Conservation (phyloP, 371 early-diverging fungal genomes). For the Mucor sp. region DNA sequence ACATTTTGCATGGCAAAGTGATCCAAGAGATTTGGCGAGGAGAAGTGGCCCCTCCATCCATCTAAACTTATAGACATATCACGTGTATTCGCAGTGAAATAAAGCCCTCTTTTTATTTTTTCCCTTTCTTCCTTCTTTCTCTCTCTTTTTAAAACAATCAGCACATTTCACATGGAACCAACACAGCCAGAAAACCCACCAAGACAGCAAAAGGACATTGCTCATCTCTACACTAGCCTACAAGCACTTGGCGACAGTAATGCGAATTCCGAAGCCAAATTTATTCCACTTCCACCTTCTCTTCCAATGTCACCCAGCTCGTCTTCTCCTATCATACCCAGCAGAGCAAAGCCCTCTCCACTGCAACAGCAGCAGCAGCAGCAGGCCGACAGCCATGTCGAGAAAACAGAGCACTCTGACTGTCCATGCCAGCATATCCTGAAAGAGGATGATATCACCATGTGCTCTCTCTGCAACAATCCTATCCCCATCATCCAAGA, state of each 20-base stretch:
- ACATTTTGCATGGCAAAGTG: slow-evolving; percentile 43
- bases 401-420: slow-evolving; percentile 7
- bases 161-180: neutral
- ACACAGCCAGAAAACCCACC: neutral
- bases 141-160: neutral
- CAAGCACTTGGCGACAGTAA: slow-evolving; percentile 44
- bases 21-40: slow-evolving; percentile 52
- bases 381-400: neutral
- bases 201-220: slow-evolving; percentile 52
- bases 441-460: slow-evolving; percentile 23
- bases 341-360: slow-evolving; percentile 2
- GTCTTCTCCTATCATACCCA: slow-evolving; percentile 33
- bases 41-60: slow-evolving; percentile 34
- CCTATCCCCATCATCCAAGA: slow-evolving; percentile 55
- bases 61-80: slow-evolving; percentile 1
- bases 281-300: slow-evolving; percentile 48
- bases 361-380: neutral
- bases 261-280: slow-evolving; percentile 38
- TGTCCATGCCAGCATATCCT: slow-evolving; percentile 50
- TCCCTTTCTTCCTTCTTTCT: neutral
- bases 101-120: neutral
- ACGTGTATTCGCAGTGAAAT: neutral
- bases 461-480: slow-evolving; percentile 59
- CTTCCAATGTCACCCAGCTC: slow-evolving; percentile 44
- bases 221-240: slow-evolving; percentile 56